These are phyloP conservation scores for Yarrowia deformans DNA, from an alignment of 805 yeast genomes.

Conservation along the genomic window DNA sequence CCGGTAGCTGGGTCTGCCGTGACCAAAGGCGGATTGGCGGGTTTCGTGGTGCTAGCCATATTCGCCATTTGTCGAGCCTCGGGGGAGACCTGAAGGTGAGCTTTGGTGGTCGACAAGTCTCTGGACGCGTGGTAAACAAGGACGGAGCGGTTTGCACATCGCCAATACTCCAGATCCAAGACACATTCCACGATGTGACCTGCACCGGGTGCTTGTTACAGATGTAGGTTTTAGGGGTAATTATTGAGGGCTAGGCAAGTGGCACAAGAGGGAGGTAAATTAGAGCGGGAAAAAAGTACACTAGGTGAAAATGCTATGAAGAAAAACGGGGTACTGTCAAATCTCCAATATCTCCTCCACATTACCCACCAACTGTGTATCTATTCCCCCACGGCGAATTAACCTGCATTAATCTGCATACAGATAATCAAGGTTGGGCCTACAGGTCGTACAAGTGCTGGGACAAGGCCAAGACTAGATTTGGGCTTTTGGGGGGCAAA, in stretches of 20 bases:
- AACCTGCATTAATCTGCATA: slow-evolving; percentile 21
- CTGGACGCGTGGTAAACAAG: slow-evolving; percentile 7
- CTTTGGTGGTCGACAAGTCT: neutral
- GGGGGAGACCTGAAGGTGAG: neutral
- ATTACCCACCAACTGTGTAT: neutral
- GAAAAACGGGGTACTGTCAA: no score
- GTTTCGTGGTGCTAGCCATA: neutral
- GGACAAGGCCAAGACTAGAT: no score
- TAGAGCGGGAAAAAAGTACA: neutral
- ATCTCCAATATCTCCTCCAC: neutral
- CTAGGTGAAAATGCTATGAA: no score
- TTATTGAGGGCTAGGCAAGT: neutral
- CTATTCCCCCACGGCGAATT: slow-evolving; percentile 1
- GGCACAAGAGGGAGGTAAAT: neutral
- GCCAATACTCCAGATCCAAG: slow-evolving; percentile 7
- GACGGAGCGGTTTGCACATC: neutral
- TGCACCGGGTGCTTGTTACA: slow-evolving; percentile 36
- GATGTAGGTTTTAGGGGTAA: slow-evolving; percentile 28
- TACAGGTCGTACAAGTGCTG: neutral
- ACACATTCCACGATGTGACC: slow-evolving; percentile 24
- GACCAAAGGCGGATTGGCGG: neutral
- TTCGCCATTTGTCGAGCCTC: neutral
- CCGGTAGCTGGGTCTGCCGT: neutral
- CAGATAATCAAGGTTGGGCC: slow-evolving; percentile 10
- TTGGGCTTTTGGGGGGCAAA: neutral